phyloP scores from a whole-genome alignment of 2,329 filamentous ascomycete species.

The Pezicula carpinea region DNA sequence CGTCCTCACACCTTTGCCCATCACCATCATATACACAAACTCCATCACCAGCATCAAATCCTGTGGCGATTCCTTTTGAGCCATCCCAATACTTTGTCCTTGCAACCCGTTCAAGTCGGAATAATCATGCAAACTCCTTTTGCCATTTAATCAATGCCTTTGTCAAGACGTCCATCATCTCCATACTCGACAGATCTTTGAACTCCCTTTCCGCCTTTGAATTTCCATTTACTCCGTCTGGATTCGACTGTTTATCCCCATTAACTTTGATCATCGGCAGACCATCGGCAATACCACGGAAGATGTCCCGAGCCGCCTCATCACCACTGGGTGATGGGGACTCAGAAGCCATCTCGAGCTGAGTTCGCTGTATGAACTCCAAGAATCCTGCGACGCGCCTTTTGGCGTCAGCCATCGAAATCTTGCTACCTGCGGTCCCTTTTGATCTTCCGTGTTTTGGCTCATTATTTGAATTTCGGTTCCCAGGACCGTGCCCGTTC shows the following conservation, averaged over 20 bases:
- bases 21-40: no score
- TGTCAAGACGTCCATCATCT: slow-evolving; percentile 36
- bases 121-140: slow-evolving; percentile 25
- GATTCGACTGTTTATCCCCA: slow-evolving; percentile 26
- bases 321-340: slow-evolving; percentile 36
- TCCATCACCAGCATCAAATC: no score
- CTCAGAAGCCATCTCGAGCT: slow-evolving; percentile 77
- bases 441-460: slow-evolving; percentile 26
- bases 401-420: slow-evolving; percentile 85
- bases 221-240: slow-evolving; percentile 28
- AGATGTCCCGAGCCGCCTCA: slow-evolving; percentile 30
- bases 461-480: slow-evolving; percentile 31
- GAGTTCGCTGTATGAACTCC: slow-evolving; percentile 84
- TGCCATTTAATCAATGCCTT: slow-evolving; percentile 34
- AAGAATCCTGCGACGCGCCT: slow-evolving; percentile 78
- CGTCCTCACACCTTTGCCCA: no score
- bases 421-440: slow-evolving; percentile 46
- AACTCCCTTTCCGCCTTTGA: slow-evolving; percentile 49
- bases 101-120: not conserved
- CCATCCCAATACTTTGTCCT: not conserved
- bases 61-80: not conserved
- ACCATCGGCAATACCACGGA: slow-evolving; percentile 28
- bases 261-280: slow-evolving; percentile 32
- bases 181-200: slow-evolving; percentile 56
- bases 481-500: slow-evolving; percentile 41